These are phyloP conservation scores for Eucalyptus sp. DNA, from an alignment of 345 rosid species.

Conservation along the genomic window DNA sequence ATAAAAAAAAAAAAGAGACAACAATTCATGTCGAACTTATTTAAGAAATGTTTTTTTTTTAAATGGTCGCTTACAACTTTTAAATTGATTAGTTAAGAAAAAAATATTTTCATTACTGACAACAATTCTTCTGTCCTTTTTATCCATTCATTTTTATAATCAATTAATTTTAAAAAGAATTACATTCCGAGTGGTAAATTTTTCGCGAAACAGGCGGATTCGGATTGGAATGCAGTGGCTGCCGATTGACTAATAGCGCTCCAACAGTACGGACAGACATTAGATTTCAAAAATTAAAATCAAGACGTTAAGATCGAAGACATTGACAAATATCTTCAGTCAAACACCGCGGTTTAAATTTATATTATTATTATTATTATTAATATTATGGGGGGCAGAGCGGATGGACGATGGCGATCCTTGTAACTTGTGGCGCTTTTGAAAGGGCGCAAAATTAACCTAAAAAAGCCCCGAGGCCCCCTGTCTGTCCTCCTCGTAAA, in stretches of 20 bases:
- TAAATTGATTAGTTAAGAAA: neutral
- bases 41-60: fast-evolving
- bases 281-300: neutral
- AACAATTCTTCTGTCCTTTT: fast-evolving
- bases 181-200: fast-evolving
- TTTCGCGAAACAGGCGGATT: neutral
- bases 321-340: neutral
- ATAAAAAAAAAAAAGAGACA: neutral
- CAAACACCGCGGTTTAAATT: neutral
- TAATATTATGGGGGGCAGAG: neutral
- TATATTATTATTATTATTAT: neutral
- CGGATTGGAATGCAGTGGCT: neutral
- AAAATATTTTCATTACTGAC: neutral
- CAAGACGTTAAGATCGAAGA: neutral
- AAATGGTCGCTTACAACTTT: fast-evolving
- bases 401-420: neutral
- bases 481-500: neutral
- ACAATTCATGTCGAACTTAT: fast-evolving
- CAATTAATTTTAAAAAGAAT: neutral
- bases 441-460: neutral
- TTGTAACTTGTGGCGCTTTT: neutral
- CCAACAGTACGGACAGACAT: neutral
- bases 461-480: neutral
- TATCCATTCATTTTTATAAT: neutral
- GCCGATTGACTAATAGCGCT: neutral